These are phyloP conservation scores for Naganishia liquefaciens DNA, from an alignment of 1,284 basidiomycete species.

Conservation along the genomic window DNA sequence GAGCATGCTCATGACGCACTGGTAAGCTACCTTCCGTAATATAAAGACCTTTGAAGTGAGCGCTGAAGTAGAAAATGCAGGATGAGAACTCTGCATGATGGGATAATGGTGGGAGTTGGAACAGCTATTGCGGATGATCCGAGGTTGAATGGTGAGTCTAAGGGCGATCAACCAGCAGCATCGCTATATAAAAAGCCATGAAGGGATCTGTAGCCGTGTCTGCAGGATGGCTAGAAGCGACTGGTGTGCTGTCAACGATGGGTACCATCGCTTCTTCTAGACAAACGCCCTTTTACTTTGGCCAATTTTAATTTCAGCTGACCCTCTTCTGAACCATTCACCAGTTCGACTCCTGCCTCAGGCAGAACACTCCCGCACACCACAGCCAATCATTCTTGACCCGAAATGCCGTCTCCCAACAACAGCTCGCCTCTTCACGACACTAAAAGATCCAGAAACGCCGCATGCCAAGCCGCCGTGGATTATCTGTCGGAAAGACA, in stretches of 20 bases:
- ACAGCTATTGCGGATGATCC: conserved; percentile 91
- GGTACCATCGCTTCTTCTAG: too few species aligned
- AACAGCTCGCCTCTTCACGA: conserved; percentile 71
- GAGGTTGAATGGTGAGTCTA: conserved; percentile 73
- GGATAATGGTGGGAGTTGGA: conserved; percentile 85
- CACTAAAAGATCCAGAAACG: conserved; percentile 57
- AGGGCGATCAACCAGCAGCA: too few species aligned
- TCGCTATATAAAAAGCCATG: too few species aligned
- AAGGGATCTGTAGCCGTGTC: too few species aligned
- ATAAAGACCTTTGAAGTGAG: too few species aligned
- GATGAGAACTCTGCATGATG: conserved; percentile 87
- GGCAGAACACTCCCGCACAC: conserved; percentile 54
- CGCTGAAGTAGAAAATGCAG: conserved; percentile 55
- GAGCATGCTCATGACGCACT: conserved; percentile 93
- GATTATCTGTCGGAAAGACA: conserved; percentile 62
- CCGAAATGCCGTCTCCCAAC: conserved; percentile 66
- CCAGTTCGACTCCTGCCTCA: conserved; percentile 46
- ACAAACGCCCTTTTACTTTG: too few species aligned
- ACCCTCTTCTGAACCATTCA: not conserved
- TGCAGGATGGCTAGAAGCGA: too few species aligned
- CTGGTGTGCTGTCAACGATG: too few species aligned
- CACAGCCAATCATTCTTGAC: conserved; percentile 84
- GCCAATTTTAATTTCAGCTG: conserved; percentile 41
- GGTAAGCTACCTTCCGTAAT: conserved; percentile 56
- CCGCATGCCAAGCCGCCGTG: conserved; percentile 71